Conservation (phyloP, 257 asterid genomes). For the Salvia rosmarinus region DNA sequence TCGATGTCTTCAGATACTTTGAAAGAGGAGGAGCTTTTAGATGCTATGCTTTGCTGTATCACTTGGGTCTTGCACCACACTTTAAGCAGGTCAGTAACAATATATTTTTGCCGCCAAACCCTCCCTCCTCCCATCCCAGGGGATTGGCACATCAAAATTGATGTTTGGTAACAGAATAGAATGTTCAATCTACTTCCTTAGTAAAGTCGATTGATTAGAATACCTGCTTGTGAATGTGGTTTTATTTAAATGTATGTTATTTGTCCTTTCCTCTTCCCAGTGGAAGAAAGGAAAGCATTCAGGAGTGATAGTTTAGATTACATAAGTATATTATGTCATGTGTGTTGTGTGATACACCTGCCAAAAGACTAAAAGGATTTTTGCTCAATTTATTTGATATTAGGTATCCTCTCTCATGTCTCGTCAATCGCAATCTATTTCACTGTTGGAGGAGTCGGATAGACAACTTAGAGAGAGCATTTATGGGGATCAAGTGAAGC, state of each 20-base stretch:
- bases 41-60: slow-evolving; percentile 91
- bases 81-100: slow-evolving; percentile 80
- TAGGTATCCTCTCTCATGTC: slow-evolving; percentile 87
- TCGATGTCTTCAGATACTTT: slow-evolving; percentile 67
- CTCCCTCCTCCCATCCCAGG: background rate
- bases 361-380: background rate
- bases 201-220: slow-evolving; percentile 1
- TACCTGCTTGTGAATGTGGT: slow-evolving; percentile 22
- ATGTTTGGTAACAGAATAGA: background rate
- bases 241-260: background rate
- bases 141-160: background rate
- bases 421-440: slow-evolving; percentile 74
- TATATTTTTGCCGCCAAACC: background rate
- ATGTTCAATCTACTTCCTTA: background rate
- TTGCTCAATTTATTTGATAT: slow-evolving; percentile 25
- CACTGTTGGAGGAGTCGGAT: slow-evolving; percentile 89
- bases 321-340: background rate
- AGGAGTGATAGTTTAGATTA: background rate
- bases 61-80: slow-evolving; percentile 94
- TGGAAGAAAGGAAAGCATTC: background rate
- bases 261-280: background rate
- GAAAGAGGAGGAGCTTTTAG: slow-evolving; percentile 95
- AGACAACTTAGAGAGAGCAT: slow-evolving; percentile 75
- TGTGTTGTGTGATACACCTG: background rate
- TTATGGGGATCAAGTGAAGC: slow-evolving; percentile 74